phyloP scores from a whole-genome alignment of 805 yeast genomes.

The Wickerhamomyces chambardii region DNA sequence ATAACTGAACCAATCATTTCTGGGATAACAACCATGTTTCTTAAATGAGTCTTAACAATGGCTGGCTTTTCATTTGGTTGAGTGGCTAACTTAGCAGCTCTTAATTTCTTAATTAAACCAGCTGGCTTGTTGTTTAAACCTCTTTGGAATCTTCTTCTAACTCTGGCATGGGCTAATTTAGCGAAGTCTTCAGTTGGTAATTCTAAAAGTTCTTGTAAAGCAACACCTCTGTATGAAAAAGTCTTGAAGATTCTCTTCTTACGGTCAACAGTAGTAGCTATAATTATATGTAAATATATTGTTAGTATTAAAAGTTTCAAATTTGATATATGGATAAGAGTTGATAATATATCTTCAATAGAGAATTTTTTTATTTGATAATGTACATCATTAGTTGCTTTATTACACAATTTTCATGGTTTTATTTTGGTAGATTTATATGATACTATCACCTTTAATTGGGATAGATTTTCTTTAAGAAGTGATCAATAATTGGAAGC shows the following conservation, averaged over 20 bases:
- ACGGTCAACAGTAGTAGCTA: constrained; percentile 35
- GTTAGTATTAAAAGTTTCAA: background rate
- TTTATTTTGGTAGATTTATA: too few relatives aligned
- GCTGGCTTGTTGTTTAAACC: constrained; percentile 93
- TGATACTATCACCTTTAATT: too few relatives aligned
- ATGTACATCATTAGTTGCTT: too few relatives aligned
- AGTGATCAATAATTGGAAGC: too few relatives aligned
- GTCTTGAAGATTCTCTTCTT: constrained; percentile 92
- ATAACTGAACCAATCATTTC: constrained; percentile 99
- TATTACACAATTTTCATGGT: too few relatives aligned
- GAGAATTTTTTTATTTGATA: too few relatives aligned
- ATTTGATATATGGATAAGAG: too few relatives aligned
- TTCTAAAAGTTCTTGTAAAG: constrained; percentile 87
- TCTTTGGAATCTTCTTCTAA: constrained; percentile 99
- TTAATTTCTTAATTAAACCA: constrained; percentile 94
- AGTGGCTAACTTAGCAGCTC: constrained; percentile 92
- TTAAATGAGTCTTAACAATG: constrained; percentile 96
- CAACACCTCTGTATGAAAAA: constrained; percentile 99
- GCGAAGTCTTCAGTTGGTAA: constrained; percentile 95
- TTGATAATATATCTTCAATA: too few relatives aligned
- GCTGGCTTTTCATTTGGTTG: constrained; percentile 95
- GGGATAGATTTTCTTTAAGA: too few relatives aligned
- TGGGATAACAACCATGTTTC: constrained; percentile 98
- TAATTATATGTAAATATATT: constrained; percentile 13
- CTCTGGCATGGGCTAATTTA: constrained; percentile 96